Percentiles rank a stretch among this genome's conserved stretches.
These are phyloP conservation scores for Phytophthora constricta DNA, from an alignment of 352 stramenopile genomes.

Conservation along the genomic window DNA sequence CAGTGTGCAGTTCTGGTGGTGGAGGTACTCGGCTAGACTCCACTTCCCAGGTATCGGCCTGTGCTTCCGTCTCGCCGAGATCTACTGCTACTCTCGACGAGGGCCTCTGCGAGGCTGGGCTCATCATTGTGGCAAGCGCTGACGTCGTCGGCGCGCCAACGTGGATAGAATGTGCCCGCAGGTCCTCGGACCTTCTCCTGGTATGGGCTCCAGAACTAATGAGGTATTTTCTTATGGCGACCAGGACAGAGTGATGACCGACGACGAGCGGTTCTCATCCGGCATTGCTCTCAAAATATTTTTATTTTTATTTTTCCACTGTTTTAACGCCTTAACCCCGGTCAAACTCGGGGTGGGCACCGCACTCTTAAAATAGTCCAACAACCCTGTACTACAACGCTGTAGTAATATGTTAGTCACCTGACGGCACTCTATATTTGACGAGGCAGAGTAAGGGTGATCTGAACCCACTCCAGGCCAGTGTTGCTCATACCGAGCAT, in stretches of 20 bases:
- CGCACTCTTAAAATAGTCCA: no score
- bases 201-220: not conserved
- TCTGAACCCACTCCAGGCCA: no score
- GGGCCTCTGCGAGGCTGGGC: conserved; percentile 16
- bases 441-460: no score
- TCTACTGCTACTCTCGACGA: conserved; percentile 34
- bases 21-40: conserved; percentile 7
- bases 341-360: no score
- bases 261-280: conserved; percentile 14
- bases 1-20: not conserved
- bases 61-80: conserved; percentile 33
- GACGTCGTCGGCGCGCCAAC: not conserved
- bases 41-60: conserved; percentile 16
- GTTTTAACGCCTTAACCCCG: no score
- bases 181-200: not conserved
- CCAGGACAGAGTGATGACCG: conserved; percentile 15
- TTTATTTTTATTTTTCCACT: no score
- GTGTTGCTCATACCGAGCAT: no score
- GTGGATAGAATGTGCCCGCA: conserved; percentile 18
- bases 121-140: conserved; percentile 26
- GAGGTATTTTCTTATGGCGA: conserved; percentile 6
- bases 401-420: no score
- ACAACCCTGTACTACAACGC: no score
- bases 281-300: conserved; percentile 30
- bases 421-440: no score